Percentiles rank a stretch among this genome's conserved stretches.
These are phyloP conservation scores for Didymella glomerata DNA, from an alignment of 2,329 filamentous ascomycete species.

Conservation along the genomic window DNA sequence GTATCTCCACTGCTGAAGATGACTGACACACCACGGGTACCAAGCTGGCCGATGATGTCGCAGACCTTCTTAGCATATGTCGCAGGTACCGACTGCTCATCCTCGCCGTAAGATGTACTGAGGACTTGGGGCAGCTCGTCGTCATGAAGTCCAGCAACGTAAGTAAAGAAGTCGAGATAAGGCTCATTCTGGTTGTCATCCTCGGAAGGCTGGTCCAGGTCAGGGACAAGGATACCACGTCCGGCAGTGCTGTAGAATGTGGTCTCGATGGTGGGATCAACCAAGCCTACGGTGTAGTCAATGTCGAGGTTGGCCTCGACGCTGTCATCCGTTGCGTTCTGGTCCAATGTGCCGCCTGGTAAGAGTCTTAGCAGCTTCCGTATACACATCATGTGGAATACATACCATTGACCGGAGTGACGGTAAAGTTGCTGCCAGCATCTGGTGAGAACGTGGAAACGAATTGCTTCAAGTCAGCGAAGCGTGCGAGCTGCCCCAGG, in stretches of 20 bases:
- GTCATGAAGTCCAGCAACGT: slow-evolving; percentile 44
- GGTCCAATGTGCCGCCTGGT: slow-evolving; percentile 42
- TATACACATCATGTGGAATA: slow-evolving; percentile 8
- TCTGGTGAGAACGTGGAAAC: slow-evolving; percentile 50
- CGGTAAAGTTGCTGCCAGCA: slow-evolving; percentile 57
- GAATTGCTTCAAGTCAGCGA: slow-evolving; percentile 56
- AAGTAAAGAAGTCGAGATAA: slow-evolving; percentile 53
- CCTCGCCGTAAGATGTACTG: slow-evolving; percentile 53
- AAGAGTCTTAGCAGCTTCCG: slow-evolving; percentile 8
- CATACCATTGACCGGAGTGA: slow-evolving; percentile 54
- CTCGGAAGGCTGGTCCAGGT: slow-evolving; percentile 56
- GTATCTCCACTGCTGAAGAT: slow-evolving; percentile 53
- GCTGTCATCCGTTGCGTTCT: slow-evolving; percentile 51
- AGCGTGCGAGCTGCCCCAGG: slow-evolving; percentile 60
- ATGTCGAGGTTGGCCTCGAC: slow-evolving; percentile 62
- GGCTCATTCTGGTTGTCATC: slow-evolving; percentile 59
- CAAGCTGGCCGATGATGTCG: slow-evolving; percentile 52
- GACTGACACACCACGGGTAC: slow-evolving; percentile 52
- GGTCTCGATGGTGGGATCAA: slow-evolving; percentile 53
- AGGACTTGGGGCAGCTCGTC: slow-evolving; percentile 50
- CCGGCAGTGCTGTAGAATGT: slow-evolving; percentile 60
- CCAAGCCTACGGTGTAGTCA: slow-evolving; percentile 59
- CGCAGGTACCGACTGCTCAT: slow-evolving; percentile 51
- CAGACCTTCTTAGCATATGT: slow-evolving; percentile 51
- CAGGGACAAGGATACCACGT: slow-evolving; percentile 57